Percentiles rank a stretch among this genome's conserved stretches.
phyloP scores from a whole-genome alignment of 2,329 filamentous ascomycete species.

The Metarhizium humberi region DNA sequence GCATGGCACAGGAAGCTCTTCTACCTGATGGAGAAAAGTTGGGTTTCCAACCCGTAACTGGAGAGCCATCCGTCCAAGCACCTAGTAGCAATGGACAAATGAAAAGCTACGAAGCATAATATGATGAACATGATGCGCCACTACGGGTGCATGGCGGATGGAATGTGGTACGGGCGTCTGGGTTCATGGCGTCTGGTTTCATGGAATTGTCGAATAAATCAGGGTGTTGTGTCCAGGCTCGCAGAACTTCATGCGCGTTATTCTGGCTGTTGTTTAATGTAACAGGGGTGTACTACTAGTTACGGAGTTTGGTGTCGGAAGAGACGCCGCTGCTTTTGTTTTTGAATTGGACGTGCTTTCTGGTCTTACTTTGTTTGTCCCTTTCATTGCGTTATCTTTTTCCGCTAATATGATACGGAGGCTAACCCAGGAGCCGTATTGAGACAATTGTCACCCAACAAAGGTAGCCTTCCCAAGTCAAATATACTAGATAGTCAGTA shows the following conservation, averaged over 20 bases:
- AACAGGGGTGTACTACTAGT: slow-evolving; percentile 1
- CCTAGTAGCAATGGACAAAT: slow-evolving; percentile 44
- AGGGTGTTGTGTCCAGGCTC: neutral
- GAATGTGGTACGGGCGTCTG: neutral
- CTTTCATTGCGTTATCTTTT: no score
- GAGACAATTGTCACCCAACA: no score
- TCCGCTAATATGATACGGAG: no score
- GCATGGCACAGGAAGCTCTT: slow-evolving; percentile 34
- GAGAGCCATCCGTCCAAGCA: slow-evolving; percentile 39
- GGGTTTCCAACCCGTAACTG: slow-evolving; percentile 39
- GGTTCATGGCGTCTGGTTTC: neutral
- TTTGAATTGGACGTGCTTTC: neutral
- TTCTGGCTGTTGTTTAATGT: neutral
- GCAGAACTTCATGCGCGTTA: neutral
- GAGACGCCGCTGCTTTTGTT: neutral
- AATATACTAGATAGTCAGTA: no score
- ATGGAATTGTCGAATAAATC: neutral
- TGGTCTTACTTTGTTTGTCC: neutral
- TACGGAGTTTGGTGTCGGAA: slow-evolving; percentile 3
- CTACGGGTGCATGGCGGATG: neutral
- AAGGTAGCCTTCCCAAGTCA: no score
- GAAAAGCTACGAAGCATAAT: slow-evolving; percentile 48
- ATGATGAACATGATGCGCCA: neutral
- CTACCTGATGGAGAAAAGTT: slow-evolving; percentile 41
- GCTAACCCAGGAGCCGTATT: no score